Evolutionary conservation across 1,284 basidiomycete species (phyloP), one percentile per base, ranked within the genome.

Genomic region (Hypsizygus ulmarius): DNA sequence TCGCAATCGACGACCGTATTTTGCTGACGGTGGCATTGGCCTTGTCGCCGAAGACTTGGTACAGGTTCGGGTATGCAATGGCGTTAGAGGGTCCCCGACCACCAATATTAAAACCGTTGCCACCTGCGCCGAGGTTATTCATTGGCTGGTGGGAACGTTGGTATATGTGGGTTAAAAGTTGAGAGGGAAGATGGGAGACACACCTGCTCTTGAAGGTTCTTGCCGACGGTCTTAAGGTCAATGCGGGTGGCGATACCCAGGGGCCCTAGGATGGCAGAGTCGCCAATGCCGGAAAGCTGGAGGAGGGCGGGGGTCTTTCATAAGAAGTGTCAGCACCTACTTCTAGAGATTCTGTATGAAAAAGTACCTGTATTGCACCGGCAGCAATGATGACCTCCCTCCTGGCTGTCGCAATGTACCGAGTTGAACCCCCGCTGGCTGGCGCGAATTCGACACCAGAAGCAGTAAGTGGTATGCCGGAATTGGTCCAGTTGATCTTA

Each of bases 141-240:
- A 46, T 45, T 12, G 56, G 42, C 54, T 59, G 39, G 14, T 5
- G 64, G 68, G 61, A 63, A 40, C 5, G n/a, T 25, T 25, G 50
- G 14, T 12, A 3, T 27, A 32, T 11, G 15, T 19, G 9, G 36
- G 32, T 28, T 11, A 5, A 25, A 16, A 7, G 15, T 18, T 27
- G n/a, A 3, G 34, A 40, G 21, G n/a, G 4, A 10, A 34, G 14
- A 29, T 16, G 7, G n/a, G 12, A 21, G 15, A 32, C 47, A 5
- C 37, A 64, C 64, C 63, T 75, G 73, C 48, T 75, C 73, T 54
- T 74, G 73, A n/a, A 77, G 62, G 51, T 77, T 77, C 45, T 59
- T 64, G 5, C 73, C 72, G 10, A 75, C 73, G 5, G 68, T 70
- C 49, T 63, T 62, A 7, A 75, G 62, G 47, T 72, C 55, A 32